Evolutionary conservation across 768 basidiomycete genomes (phyloP).

Genomic region (Flagelloscypha sp.): DNA sequence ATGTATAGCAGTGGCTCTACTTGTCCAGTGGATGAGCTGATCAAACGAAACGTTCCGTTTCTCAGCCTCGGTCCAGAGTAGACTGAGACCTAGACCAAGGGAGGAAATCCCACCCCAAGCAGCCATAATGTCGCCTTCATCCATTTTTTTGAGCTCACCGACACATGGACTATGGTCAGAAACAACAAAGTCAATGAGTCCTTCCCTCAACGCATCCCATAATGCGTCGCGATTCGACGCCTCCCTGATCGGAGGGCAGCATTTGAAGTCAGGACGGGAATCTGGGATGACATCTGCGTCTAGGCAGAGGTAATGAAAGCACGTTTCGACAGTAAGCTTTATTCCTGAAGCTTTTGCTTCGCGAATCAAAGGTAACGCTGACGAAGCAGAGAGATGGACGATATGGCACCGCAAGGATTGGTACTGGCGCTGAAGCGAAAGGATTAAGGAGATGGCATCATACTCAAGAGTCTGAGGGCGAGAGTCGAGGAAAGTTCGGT

Average conservation of each 20-base stretch:
- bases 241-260: conserved; percentile 88
- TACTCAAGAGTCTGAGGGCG: conserved; percentile 76
- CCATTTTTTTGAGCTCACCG: conserved; percentile 67
- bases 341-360: conserved; percentile 56
- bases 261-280: conserved; percentile 85
- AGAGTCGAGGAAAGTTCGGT: conserved; percentile 79
- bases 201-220: conserved; percentile 77
- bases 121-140: conserved; percentile 72
- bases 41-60: conserved; percentile 50
- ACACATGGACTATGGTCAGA: conserved; percentile 96
- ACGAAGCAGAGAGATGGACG: conserved; percentile 87
- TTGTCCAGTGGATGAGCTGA: conserved; percentile 70
- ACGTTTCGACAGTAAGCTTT: conserved; percentile 89
- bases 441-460: conserved; percentile 74
- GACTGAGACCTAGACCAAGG: conserved; percentile 80
- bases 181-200: conserved; percentile 85
- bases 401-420: conserved; percentile 81
- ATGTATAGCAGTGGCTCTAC: conserved; percentile 66
- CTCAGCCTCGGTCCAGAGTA: conserved; percentile 80
- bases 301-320: conserved; percentile 92
- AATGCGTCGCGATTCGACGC: conserved; percentile 62
- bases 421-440: conserved; percentile 49
- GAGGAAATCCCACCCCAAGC: conserved; percentile 96
- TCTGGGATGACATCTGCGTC: conserved; percentile 63
- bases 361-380: conserved; percentile 69